A percentile compares a stretch with the other conserved stretches of the same genome.
Conservation (phyloP, 345 rosid genomes). For the Fremontodendron californicum region DNA sequence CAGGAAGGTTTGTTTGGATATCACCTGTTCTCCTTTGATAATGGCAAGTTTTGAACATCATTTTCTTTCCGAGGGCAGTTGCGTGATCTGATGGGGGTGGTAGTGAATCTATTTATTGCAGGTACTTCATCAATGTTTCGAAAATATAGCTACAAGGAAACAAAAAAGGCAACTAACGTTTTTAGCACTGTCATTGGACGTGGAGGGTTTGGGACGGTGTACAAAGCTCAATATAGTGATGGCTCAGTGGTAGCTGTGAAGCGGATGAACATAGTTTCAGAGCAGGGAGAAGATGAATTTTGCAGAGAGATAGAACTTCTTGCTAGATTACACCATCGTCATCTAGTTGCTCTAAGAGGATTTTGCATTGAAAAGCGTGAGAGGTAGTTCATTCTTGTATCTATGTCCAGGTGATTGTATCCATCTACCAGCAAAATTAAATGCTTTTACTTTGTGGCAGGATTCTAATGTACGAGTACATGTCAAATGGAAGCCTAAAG, state of each 20-base stretch:
- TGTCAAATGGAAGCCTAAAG: constrained; percentile 86
- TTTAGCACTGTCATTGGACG: constrained; percentile 67
- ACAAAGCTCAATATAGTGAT: constrained; percentile 68
- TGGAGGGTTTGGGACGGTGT: constrained; percentile 92
- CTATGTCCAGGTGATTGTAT: neutral
- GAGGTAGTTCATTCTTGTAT: constrained; percentile 46
- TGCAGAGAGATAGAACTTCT: constrained; percentile 95
- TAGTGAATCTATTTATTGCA: constrained; percentile 39
- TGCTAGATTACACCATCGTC: constrained; percentile 92
- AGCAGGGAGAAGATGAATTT: constrained; percentile 81
- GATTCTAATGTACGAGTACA: constrained; percentile 84
- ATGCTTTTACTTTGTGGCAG: constrained; percentile 39
- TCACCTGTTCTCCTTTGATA: constrained; percentile 11
- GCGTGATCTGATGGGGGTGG: neutral
- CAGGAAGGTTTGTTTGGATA: constrained; percentile 53
- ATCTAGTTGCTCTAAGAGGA: constrained; percentile 87
- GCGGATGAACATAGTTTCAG: constrained; percentile 68
- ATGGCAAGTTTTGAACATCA: neutral
- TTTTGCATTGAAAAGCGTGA: constrained; percentile 67
- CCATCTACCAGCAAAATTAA: neutral
- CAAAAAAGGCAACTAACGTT: constrained; percentile 71
- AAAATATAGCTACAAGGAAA: constrained; percentile 78
- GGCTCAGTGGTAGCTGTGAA: constrained; percentile 74
- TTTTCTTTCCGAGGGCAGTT: neutral
- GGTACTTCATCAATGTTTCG: constrained; percentile 59